Base-by-base conservation (phyloP, 2,329 filamentous ascomycete genomes). In the Gaeumannomyces tritici region DNA sequence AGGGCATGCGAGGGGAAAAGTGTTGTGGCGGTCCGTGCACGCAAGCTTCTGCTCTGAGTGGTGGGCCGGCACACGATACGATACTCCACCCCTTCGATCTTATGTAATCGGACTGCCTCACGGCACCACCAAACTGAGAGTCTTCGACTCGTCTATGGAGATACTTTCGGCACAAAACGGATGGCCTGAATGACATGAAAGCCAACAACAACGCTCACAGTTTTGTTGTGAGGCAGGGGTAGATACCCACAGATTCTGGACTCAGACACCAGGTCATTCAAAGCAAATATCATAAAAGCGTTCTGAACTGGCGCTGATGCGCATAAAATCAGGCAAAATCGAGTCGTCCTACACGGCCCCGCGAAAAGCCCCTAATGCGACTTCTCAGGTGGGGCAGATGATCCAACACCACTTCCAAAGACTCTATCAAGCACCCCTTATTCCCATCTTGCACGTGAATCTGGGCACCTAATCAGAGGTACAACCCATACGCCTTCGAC, bases 1-100 rank as follows among this genome's bases (percentile, higher is more conserved):
- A 66, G 65, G 65, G 65, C 64, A 65, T 65, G 64, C 54, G n/a
- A 62, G 42, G 42, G 42, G 42, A 24, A 51, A 24, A 62, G 28
- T 42, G 55, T 12, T 3, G 5, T 24, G 2, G 1, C 61, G 62
- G 63, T 60, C 62, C 55, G 63, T 66, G 63, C 62, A 12, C 29
- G 11, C 54, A 4, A 1, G 24, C 11, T 51, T 51, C 42, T 7
- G 6, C 42, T 47, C 42, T 47, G 18, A 47, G 42, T 47, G 42
- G 42, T n/a, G 42, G 42, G 21, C 21, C 21, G 42, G 0, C 4
- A n/a, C 18, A n/a, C 18, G 7, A 18, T 21, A 47, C 42, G 18
- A 7, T 21, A 6, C 3, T 47, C 18, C n/a, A n/a, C 9, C 42
- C 7, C 24, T 18, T n/a, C 42, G 42, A 51, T n/a, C 42, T 51